Evolutionary conservation across 1,284 basidiomycete species (phyloP), one percentile per base, ranked within the genome.

Genomic region (Moesziomyces aphidis): DNA sequence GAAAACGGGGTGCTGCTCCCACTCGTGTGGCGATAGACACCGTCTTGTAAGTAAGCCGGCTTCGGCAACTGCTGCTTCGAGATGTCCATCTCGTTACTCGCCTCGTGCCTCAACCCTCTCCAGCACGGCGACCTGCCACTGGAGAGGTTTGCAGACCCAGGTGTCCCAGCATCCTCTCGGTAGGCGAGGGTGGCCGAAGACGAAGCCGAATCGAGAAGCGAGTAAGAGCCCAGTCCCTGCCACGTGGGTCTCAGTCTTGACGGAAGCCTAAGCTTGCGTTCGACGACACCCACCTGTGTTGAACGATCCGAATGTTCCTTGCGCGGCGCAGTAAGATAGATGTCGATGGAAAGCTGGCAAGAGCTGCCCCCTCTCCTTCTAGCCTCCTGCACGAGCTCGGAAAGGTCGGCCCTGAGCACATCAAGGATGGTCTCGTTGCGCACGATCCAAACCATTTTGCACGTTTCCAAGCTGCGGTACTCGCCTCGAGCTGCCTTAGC

Each of bases 401-500:
- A 24, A 28, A 67, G 39, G 23, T 26, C 48, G 34, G 56, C 59
- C 15, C 54, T 48, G 5, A 67, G 58, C 26, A 67, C 54, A 23
- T 56, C 58, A 15, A 67, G 24, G 17, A 55, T 62, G 31, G 61
- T 43, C 3, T 56, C 24, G 8, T 76, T 50, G 22, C 69, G 61
- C 26, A 76, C 50, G n/a, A 69, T 73, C 73, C 73, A 76, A 31
- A 72, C 50, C 6, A 76, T 46, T 60, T 68, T 76, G 61, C 73
- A 76, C 4, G 55, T 43, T 0, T 44, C 47, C 9, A 64, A 46
- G 26, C 43, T 62, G 0, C 48, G 36, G 1, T 31, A n/a, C 3
- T 28, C 22, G 28, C 51, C 47, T 26, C 46, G 49, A 11, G 49
- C 48, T 1, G 69, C 69, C 3, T 51, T 36, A 13, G 54, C 48